Conservation (phyloP, 306 rosid genomes). For the Malus sylvestris region DNA sequence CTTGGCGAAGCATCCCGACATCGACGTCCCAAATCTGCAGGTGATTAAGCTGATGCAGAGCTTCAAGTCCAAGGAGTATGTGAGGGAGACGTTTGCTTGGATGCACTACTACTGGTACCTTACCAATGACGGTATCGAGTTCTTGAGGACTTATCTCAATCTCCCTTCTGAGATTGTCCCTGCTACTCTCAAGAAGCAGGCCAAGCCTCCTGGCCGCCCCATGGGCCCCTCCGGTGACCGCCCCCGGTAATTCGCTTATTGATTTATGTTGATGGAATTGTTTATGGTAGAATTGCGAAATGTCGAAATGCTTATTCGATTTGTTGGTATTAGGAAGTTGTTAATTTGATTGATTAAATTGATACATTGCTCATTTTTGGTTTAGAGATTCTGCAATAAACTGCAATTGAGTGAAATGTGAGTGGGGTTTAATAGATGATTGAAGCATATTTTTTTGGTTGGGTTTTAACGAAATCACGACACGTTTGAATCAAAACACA, state of each 20-base stretch:
- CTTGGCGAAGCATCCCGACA: constrained; percentile 77
- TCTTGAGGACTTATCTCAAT: constrained; percentile 72
- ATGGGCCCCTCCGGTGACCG: constrained; percentile 79
- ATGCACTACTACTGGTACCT: constrained; percentile 94
- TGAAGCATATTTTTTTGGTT: background rate
- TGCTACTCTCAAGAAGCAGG: constrained; percentile 75
- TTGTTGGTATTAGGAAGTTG: too few species aligned
- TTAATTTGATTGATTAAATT: background rate
- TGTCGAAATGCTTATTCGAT: too few species aligned
- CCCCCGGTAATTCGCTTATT: constrained; percentile 45
- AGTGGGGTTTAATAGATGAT: background rate
- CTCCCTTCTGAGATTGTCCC: constrained; percentile 94
- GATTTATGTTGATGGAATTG: too few species aligned
- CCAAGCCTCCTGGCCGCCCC: constrained; percentile 66
- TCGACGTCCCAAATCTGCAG: constrained; percentile 88
- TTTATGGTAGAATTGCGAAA: too few species aligned
- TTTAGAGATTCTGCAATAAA: background rate
- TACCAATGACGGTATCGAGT: constrained; percentile 89
- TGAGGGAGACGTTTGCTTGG: constrained; percentile 92
- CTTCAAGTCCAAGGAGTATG: constrained; percentile 84
- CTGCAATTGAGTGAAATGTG: background rate
- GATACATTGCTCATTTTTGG: background rate
- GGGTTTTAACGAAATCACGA: background rate
- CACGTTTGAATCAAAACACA: background rate
- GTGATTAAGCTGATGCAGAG: constrained; percentile 98